A percentile compares a stretch with the other conserved stretches of the same genome.
Evolutionary conservation across 1,284 basidiomycete species (phyloP).

Genomic region (Ganoderma boninense): DNA sequence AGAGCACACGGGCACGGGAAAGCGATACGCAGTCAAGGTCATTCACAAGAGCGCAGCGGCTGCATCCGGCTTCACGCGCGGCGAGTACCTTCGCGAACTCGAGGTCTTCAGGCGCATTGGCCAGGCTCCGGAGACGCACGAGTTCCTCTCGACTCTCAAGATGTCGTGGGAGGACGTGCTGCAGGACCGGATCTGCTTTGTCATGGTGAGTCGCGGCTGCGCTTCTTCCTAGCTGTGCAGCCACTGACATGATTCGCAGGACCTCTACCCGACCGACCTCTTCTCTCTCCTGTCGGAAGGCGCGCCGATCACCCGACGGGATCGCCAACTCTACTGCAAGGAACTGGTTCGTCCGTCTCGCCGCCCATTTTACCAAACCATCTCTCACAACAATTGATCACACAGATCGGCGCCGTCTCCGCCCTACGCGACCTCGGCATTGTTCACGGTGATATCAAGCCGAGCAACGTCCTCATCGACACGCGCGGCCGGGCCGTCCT

Average conservation of each 20-base stretch:
- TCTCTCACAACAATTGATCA: too few species aligned
- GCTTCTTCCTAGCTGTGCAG: too few species aligned
- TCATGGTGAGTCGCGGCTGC: conserved; percentile 10
- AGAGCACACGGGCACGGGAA: neutral
- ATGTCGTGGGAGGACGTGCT: conserved; percentile 17
- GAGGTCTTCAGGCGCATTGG: neutral
- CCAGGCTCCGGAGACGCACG: neutral
- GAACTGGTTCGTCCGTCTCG: conserved; percentile 5
- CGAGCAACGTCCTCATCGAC: conserved; percentile 36
- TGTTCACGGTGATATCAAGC: conserved; percentile 40
- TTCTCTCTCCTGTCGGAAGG: conserved; percentile 1
- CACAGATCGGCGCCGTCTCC: conserved; percentile 32
- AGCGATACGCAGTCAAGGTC: conserved; percentile 12
- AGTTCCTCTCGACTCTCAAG: conserved; percentile 11
- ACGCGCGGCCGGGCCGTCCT: conserved; percentile 31
- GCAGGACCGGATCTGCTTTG: conserved; percentile 8
- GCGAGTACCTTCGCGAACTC: conserved; percentile 5
- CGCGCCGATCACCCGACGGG: neutral
- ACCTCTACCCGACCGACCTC: conserved; percentile 6
- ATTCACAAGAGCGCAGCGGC: conserved; percentile 7
- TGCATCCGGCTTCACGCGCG: neutral
- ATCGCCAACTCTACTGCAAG: conserved; percentile 6
- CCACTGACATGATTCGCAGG: neutral
- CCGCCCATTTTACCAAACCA: neutral
- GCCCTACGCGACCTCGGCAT: conserved; percentile 26